Evolutionary conservation across 2,329 filamentous ascomycete species (phyloP).

Genomic region (Meredithiella fracta): DNA sequence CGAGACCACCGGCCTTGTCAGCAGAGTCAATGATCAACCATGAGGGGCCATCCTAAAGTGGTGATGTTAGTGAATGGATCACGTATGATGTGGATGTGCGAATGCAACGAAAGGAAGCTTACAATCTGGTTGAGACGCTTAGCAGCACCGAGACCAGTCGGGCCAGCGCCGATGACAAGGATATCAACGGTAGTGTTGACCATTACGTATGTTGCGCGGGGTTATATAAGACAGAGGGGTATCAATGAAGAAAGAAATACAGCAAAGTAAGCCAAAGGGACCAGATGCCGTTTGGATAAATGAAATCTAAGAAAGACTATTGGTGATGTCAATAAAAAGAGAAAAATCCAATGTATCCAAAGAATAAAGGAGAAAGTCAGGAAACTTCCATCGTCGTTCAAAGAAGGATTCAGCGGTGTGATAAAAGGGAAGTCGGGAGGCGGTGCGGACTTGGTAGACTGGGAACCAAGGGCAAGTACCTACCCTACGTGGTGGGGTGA

Average conservation of each 20-base stretch:
- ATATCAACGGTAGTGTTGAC: constrained; percentile 36
- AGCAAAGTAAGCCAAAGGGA: background rate
- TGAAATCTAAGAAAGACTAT: background rate
- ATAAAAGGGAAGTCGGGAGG: constrained; percentile 4
- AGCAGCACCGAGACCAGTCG: constrained; percentile 91
- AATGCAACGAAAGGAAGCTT: constrained; percentile 24
- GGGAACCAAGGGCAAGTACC: background rate
- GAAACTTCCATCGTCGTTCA: background rate
- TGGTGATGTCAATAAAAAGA: background rate
- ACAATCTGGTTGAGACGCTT: constrained; percentile 97
- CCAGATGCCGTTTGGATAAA: background rate
- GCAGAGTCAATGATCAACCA: constrained; percentile 93
- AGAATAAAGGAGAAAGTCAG: background rate
- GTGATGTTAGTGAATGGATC: constrained; percentile 16
- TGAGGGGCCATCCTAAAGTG: constrained; percentile 61
- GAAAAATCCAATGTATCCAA: background rate
- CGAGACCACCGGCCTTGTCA: constrained; percentile 85
- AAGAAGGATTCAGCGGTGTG: background rate
- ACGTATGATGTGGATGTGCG: constrained; percentile 10
- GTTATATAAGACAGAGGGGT: background rate
- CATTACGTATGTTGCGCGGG: background rate
- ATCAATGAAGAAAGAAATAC: background rate
- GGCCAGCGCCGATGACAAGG: constrained; percentile 93
- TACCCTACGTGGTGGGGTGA: background rate
- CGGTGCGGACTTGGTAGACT: background rate